A percentile compares a stretch with the other conserved stretches of the same genome.
These are phyloP conservation scores for Torulaspora delbrueckii DNA, from an alignment of 805 yeast genomes.

Conservation along the genomic window DNA sequence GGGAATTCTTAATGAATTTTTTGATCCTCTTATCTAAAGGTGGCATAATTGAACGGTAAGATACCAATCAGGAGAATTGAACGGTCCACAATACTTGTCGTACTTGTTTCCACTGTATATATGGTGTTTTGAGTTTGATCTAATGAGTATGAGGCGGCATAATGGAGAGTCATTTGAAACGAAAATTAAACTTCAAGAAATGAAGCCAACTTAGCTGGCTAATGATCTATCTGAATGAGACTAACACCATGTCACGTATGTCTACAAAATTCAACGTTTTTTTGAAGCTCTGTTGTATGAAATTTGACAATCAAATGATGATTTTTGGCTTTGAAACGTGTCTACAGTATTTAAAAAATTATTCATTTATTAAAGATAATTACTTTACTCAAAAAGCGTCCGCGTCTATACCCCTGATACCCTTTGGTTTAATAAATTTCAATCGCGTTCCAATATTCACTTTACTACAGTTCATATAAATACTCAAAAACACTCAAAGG, in stretches of 20 bases:
- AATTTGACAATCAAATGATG: no score
- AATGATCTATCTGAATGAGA: neutral
- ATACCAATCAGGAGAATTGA: neutral
- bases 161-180: neutral
- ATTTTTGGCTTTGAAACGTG: no score
- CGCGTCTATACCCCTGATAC: no score
- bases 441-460: no score
- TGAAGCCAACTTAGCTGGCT: neutral
- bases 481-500: no score
- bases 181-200: neutral
- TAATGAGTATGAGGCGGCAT: neutral
- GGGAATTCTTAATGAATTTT: constrained; percentile 34
- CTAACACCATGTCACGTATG: neutral
- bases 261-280: no score
- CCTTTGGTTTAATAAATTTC: no score
- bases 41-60: constrained; percentile 20
- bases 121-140: neutral
- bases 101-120: neutral
- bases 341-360: no score
- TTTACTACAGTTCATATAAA: no score
- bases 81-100: neutral
- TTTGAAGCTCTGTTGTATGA: no score
- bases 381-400: no score
- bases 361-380: no score
- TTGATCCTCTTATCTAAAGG: constrained; percentile 36